Percentiles rank a stretch among this genome's conserved stretches.
Conservation (phyloP, 441 rosid genomes). For the Syzygium malaccense region DNA sequence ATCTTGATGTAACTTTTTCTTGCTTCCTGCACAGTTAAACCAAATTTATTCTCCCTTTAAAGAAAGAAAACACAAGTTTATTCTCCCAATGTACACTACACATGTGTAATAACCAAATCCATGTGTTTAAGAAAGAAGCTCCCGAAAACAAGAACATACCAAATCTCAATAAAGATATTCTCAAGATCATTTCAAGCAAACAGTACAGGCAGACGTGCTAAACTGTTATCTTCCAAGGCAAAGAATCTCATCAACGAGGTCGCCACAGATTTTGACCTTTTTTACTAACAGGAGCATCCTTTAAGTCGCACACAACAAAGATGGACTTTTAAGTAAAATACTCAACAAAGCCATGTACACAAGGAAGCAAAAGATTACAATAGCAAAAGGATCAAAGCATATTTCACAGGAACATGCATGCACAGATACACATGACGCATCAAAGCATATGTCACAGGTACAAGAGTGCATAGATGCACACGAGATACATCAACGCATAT, state of each 20-base stretch:
- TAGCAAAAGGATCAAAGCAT: background rate
- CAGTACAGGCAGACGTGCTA: background rate
- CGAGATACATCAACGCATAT: background rate
- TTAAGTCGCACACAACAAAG: background rate
- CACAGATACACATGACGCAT: background rate
- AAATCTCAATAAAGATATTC: background rate
- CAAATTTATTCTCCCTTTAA: background rate
- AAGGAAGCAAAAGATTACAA: background rate
- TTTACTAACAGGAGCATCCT: background rate
- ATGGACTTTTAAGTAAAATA: background rate
- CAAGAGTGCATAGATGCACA: background rate
- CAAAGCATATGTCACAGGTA: background rate
- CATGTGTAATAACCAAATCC: background rate
- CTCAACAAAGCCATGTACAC: background rate
- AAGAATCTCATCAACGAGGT: background rate
- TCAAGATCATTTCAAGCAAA: background rate
- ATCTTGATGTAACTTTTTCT: constrained; percentile 57
- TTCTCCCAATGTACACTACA: background rate
- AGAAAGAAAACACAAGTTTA: background rate
- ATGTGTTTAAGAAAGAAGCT: background rate
- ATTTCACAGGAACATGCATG: background rate
- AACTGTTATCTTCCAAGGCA: background rate
- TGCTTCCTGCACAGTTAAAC: constrained; percentile 35
- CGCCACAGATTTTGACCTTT: background rate
- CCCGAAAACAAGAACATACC: background rate